Conservation (phyloP, 208 protist species). For the Trypanosoma conorhini region DNA sequence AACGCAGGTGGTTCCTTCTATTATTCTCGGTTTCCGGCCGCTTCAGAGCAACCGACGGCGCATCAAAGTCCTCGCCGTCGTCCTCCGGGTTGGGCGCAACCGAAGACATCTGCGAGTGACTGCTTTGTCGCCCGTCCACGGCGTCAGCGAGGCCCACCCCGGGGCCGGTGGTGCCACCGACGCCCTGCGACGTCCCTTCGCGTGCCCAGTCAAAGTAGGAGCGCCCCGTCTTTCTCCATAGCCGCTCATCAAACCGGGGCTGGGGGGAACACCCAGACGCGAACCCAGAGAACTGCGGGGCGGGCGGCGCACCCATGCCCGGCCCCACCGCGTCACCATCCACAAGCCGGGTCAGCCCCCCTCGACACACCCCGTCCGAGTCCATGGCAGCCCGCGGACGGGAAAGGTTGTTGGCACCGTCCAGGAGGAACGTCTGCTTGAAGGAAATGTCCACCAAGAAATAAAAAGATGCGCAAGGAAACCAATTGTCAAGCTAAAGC, state of each 20-base stretch:
- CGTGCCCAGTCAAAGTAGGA: background rate
- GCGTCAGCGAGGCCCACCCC: background rate
- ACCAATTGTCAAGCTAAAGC: background rate
- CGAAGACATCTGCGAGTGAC: background rate
- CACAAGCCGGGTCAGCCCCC: background rate
- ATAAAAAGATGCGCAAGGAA: background rate
- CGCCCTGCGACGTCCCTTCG: background rate
- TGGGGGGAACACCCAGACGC: background rate
- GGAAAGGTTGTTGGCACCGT: background rate
- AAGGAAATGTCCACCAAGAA: background rate
- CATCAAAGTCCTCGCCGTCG: conserved; percentile 6
- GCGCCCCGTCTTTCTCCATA: background rate
- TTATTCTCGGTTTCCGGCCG: background rate
- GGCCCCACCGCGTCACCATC: background rate
- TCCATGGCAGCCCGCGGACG: background rate
- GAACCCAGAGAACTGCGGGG: background rate
- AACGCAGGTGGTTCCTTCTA: background rate
- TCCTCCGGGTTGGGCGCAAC: conserved; percentile 9
- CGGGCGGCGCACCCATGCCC: background rate
- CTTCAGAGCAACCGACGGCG: background rate
- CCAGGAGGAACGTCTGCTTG: background rate
- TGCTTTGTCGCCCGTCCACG: background rate
- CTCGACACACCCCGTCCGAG: background rate
- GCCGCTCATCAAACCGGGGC: background rate
- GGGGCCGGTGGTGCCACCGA: background rate